A percentile compares a stretch with the other conserved stretches of the same genome.
These are phyloP conservation scores for Coniochaeta ligniaria DNA, from an alignment of 2,329 filamentous ascomycete species.

Conservation along the genomic window DNA sequence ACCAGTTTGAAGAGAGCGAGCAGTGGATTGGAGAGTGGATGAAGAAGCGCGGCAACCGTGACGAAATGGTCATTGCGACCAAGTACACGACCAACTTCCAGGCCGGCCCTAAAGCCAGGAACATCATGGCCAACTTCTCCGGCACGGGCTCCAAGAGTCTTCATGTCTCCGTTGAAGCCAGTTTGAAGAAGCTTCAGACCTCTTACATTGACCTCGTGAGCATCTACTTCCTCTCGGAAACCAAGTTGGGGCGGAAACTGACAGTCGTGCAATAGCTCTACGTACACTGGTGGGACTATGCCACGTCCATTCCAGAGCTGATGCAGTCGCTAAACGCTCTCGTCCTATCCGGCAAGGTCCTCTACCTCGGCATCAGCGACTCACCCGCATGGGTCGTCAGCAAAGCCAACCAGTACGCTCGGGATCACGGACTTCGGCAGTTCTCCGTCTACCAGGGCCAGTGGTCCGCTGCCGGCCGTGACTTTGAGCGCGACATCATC, in stretches of 20 bases:
- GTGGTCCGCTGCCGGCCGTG: constrained; percentile 51
- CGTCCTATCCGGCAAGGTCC: constrained; percentile 43
- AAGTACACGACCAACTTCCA: constrained; percentile 59
- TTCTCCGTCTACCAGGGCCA: constrained; percentile 60
- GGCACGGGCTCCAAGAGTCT: constrained; percentile 60
- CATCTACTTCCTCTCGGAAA: not conserved
- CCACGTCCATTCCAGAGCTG: constrained; percentile 45
- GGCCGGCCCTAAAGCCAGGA: constrained; percentile 22
- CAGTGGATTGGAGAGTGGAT: constrained; percentile 66
- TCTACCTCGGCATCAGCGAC: constrained; percentile 52
- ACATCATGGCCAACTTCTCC: constrained; percentile 42
- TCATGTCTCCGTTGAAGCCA: constrained; percentile 45
- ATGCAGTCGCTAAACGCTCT: constrained; percentile 52
- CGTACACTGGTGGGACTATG: constrained; percentile 51
- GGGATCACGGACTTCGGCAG: constrained; percentile 48
- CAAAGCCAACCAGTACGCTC: constrained; percentile 50
- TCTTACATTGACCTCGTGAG: constrained; percentile 60
- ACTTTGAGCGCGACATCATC: constrained; percentile 64
- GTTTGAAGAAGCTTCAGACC: constrained; percentile 54
- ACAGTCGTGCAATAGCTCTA: constrained; percentile 30
- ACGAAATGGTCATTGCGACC: constrained; percentile 64
- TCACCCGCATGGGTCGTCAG: constrained; percentile 50
- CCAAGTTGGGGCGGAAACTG: not conserved
- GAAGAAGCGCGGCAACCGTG: constrained; percentile 53
- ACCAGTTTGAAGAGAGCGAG: constrained; percentile 57